Base-by-base conservation (phyloP, 2,329 filamentous ascomycete genomes). In the Boeremia lycopersici region DNA sequence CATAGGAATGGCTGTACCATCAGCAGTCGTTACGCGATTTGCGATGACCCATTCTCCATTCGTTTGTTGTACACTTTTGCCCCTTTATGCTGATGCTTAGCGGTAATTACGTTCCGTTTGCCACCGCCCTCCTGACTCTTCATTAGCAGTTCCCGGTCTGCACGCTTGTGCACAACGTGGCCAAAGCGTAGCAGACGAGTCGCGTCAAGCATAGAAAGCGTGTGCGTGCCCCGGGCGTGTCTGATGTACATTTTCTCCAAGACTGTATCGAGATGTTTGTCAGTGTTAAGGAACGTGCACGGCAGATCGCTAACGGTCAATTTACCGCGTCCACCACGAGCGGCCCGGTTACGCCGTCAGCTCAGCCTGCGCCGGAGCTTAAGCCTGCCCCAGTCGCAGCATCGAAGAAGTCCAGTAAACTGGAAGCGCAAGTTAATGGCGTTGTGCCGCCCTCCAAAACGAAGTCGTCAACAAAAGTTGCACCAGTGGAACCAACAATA, bases 281-380 rank as follows among this genome's bases (percentile, higher is more conserved):
- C 43, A 60, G 57, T 49, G 57, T 60, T 13, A 60, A 60, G 39
- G 57, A 60, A 29, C 53, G 57, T 40, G 57, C 57, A 42, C 45
- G 49, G 30, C 57, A 60, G 35, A 60, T 60, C 39, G 57, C 57
- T 15, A 60, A 19, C 23, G 57, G 57, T 13, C 53, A 60, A 26
- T 60, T 60, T 40, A 49, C 42, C 29, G 38, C 53, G 2, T 8
- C 39, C 12, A 11, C 33, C 11, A 40, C 47, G 13, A 48, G 28
- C 15, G 28, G 19, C 2, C 47, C 33, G 7, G 49, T 31, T 26
- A 19, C 45, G 15, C 43, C 43, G 26, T 23, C 46, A 25, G 38
- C 48, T 9, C 39, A 48, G 28, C 39, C 44, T 35, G 40, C 46
- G 42, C 45, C 48, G 8, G 47, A 56, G 43, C 26, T 41, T 5